Percentiles rank a stretch among this genome's conserved stretches.
phyloP scores from a whole-genome alignment of 441 rosid genomes.

The Pelargonium myrrhifolium region DNA sequence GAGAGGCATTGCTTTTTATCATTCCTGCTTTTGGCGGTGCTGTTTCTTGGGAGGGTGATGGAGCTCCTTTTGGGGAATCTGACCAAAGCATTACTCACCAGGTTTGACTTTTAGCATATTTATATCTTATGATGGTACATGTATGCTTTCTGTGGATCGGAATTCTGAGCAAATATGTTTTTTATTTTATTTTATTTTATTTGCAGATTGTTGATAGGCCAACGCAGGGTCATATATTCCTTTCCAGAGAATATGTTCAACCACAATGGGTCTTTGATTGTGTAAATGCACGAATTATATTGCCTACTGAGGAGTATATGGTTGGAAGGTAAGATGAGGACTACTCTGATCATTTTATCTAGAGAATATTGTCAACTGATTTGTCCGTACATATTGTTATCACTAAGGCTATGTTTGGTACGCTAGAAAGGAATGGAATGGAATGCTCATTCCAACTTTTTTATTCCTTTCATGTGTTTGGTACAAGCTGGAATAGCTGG shows the following conservation, averaged over 20 bases:
- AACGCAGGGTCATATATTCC: constrained; percentile 64
- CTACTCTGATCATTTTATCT: no score
- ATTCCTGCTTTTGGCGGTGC: constrained; percentile 89
- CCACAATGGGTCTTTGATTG: constrained; percentile 92
- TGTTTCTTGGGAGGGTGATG: constrained; percentile 95
- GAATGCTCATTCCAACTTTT: no score
- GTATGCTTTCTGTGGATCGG: not conserved
- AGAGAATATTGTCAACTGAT: no score
- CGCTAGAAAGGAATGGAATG: no score
- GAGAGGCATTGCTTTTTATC: constrained; percentile 80
- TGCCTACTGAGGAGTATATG: constrained; percentile 61
- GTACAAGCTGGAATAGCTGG: no score
- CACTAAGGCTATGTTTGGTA: no score
- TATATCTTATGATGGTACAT: not conserved
- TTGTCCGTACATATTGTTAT: no score
- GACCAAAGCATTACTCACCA: constrained; percentile 84
- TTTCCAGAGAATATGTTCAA: constrained; percentile 80
- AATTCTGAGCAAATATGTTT: constrained; percentile 8
- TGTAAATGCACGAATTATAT: constrained; percentile 62
- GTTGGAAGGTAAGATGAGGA: constrained; percentile 60
- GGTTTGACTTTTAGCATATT: constrained; percentile 33
- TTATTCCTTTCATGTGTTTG: no score
- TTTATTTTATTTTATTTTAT: no score
- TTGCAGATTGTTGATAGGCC: constrained; percentile 86
- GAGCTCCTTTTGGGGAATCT: constrained; percentile 70